phyloP scores from a whole-genome alignment of 2,329 filamentous ascomycete genomes.

The Talaromyces sp. region DNA sequence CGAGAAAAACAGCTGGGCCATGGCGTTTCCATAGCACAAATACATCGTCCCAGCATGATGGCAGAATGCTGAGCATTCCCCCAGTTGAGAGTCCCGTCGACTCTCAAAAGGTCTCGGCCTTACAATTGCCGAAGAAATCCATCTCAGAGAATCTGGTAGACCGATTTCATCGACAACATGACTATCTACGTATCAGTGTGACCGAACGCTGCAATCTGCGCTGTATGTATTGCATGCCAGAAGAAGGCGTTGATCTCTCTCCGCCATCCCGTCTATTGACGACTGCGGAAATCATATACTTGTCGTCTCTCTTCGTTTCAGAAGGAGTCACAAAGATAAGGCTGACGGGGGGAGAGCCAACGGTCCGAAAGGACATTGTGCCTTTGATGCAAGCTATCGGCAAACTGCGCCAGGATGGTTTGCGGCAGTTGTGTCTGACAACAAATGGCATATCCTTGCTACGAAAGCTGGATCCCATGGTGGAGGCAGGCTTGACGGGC shows the following conservation, averaged over 20 bases:
- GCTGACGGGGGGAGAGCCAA: slow-evolving; percentile 91
- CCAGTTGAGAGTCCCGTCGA: neutral
- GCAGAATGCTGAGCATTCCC: neutral
- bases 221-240: slow-evolving; percentile 97
- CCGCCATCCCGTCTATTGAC: slow-evolving; percentile 76
- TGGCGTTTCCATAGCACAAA: neutral
- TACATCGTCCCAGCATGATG: neutral
- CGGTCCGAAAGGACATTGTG: slow-evolving; percentile 84
- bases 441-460: slow-evolving; percentile 90
- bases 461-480: slow-evolving; percentile 87
- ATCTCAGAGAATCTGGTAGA: slow-evolving; percentile 95
- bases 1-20: neutral
- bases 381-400: slow-evolving; percentile 88
- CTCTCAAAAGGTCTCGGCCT: neutral
- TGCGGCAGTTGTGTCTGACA: slow-evolving; percentile 85
- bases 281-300: slow-evolving; percentile 84
- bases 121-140: slow-evolving; percentile 51
- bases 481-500: slow-evolving; percentile 85
- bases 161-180: slow-evolving; percentile 81
- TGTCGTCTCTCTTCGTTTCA: slow-evolving; percentile 87
- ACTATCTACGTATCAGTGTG: slow-evolving; percentile 93
- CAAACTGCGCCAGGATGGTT: slow-evolving; percentile 65
- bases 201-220: slow-evolving; percentile 95
- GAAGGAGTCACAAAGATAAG: slow-evolving; percentile 95
- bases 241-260: slow-evolving; percentile 89